phyloP scores from a whole-genome alignment of 148 eudicot genomes.

The Polygonum aviculare region DNA sequence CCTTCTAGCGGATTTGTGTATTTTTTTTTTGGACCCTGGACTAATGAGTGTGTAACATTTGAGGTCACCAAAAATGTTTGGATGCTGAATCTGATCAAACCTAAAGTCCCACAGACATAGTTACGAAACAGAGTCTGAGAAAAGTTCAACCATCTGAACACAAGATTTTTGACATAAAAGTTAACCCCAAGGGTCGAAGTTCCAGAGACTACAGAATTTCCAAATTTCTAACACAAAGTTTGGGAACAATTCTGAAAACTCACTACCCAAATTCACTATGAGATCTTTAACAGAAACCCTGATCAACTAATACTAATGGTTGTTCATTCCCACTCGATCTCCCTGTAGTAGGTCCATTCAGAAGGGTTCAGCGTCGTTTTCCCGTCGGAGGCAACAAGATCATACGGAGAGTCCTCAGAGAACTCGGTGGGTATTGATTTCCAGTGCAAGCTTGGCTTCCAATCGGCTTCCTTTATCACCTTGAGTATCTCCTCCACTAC shows the following conservation, averaged over 20 bases:
- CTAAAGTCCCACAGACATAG: no score
- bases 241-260: background rate
- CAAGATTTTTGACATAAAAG: no score
- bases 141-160: no score
- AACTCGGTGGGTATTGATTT: conserved; percentile 76
- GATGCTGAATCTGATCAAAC: no score
- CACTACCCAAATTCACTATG: background rate
- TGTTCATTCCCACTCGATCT: conserved; percentile 54
- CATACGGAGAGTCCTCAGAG: conserved; percentile 56
- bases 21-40: background rate
- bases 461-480: conserved; percentile 71
- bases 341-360: conserved; percentile 66
- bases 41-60: no score
- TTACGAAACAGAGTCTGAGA: background rate
- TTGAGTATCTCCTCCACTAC: conserved; percentile 77
- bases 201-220: no score
- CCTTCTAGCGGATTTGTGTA: conserved; percentile 12
- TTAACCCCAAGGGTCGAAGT: background rate
- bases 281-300: background rate
- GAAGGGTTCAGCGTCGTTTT: conserved; percentile 56
- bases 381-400: conserved; percentile 55
- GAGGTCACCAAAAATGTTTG: no score
- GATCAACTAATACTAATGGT: background rate
- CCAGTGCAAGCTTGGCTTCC: conserved; percentile 87
- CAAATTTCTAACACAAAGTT: background rate